These are phyloP conservation scores for Penicillium bovifimosum DNA, from an alignment of 495 filamentous ascomycete species.

Conservation along the genomic window DNA sequence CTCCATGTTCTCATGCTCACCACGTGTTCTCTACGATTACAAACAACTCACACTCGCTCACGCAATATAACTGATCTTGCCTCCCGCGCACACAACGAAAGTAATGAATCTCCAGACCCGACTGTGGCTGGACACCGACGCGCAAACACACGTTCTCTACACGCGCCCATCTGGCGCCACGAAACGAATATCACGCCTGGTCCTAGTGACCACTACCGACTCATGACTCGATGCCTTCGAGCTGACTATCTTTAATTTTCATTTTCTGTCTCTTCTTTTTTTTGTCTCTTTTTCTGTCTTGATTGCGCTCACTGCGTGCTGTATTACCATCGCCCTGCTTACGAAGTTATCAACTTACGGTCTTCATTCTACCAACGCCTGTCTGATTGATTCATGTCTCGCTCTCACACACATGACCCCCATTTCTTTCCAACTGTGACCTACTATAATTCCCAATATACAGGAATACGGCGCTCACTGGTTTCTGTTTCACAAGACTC, in stretches of 20 bases:
- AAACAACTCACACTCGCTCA: constrained; percentile 16
- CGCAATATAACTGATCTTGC: neutral
- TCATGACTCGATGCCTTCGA: constrained; percentile 6
- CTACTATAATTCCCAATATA: constrained; percentile 10
- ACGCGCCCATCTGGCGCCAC: constrained; percentile 4
- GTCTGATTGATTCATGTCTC: neutral
- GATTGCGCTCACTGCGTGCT: neutral
- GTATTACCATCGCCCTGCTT: constrained; percentile 2
- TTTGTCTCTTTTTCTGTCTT: neutral
- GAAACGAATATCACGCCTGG: constrained; percentile 2
- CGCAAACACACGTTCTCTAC: constrained; percentile 1
- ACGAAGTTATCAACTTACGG: neutral
- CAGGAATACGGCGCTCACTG: neutral
- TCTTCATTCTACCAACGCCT: constrained; percentile 2
- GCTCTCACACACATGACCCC: neutral
- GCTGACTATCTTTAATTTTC: constrained; percentile 14
- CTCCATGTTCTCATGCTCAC: constrained; percentile 3
- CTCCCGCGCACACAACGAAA: constrained; percentile 7
- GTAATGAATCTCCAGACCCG: constrained; percentile 11
- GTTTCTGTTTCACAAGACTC: neutral
- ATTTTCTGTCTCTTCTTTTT: neutral
- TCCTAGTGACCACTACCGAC: constrained; percentile 2
- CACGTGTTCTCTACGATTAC: constrained; percentile 14
- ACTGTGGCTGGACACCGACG: constrained; percentile 3
- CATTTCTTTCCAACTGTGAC: neutral